These are phyloP conservation scores for Laburnicola sp. DNA, from an alignment of 2,329 filamentous ascomycete species.

Conservation along the genomic window DNA sequence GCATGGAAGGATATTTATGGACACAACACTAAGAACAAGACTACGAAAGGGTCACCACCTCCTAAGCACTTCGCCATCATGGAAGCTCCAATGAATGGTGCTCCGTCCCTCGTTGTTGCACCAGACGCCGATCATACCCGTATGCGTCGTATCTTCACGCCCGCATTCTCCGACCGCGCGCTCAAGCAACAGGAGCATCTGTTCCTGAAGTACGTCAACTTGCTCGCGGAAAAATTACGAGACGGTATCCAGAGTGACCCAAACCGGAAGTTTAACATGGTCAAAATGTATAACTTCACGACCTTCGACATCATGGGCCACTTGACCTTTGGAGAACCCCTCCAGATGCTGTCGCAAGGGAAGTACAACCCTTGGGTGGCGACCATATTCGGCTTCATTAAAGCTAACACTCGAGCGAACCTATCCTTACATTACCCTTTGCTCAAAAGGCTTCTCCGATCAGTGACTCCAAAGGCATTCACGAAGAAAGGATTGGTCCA, in stretches of 20 bases:
- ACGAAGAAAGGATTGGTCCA: conserved; percentile 21
- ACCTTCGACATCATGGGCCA: conserved; percentile 26
- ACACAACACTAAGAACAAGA: conserved; percentile 26
- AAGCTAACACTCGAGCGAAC: conserved; percentile 4
- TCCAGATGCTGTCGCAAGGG: conserved; percentile 30
- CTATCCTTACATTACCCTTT: conserved; percentile 18
- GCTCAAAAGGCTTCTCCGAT: conserved; percentile 11
- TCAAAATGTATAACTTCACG: conserved; percentile 14
- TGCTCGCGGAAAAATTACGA: conserved; percentile 41
- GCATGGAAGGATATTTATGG: conserved; percentile 40
- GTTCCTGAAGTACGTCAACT: conserved; percentile 41
- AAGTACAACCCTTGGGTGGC: conserved; percentile 41
- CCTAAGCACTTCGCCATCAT: conserved; percentile 10
- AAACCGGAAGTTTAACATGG: too few relatives aligned
- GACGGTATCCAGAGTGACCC: conserved; percentile 31
- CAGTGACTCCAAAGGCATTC: conserved; percentile 3
- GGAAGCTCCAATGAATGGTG: not conserved
- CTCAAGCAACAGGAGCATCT: conserved; percentile 39
- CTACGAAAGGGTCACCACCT: conserved; percentile 18
- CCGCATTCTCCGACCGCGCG: conserved; percentile 42
- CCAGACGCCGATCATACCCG: conserved; percentile 16
- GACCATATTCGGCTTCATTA: conserved; percentile 32
- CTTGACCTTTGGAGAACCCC: conserved; percentile 23
- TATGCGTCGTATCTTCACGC: conserved; percentile 23
- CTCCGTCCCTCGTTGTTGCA: conserved; percentile 27